Base-by-base conservation (phyloP, 2,329 filamentous ascomycete genomes). In the Cercospora sp. region DNA sequence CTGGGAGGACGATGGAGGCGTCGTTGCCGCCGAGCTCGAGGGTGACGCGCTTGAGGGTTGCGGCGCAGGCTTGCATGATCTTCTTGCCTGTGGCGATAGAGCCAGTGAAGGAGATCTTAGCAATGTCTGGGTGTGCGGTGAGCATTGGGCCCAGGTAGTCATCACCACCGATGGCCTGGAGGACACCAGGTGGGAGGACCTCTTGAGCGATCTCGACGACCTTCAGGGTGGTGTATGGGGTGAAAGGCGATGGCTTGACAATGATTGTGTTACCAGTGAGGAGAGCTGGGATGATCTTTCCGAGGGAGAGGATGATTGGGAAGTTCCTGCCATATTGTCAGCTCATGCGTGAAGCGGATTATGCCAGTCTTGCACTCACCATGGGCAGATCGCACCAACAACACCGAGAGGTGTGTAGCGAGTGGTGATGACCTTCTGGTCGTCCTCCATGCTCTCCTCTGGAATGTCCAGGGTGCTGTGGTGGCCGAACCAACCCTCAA, bases 61-160 rank as follows among this genome's bases (percentile, higher is more conserved):
- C 82, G 26, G 84, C 80, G 63, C 82, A 84, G n/a, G 82, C 84
- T 65, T 82, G 83, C 82, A 88, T 85, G 64, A 90, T 85, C 76
- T 84, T 84, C 80, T 89, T 89, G 9, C 88, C 88, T 0, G 86
- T 89, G 0, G 82, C 80, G 6, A 82, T 86, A 10, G 86, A 88
- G 2, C 88, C 88, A 0, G 88, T 90, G 78, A 90, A 90, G 71
- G 82, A 84, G 75, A 90, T 85, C 81, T 89, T 90, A 66, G 84
- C 82, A 65, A 90, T 84, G 20, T 82, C 85, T 0, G 86, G 86
- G 73, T 90, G 88, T n/a, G 75, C 77, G 0, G 86, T 88, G 62
- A 90, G 76, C 82, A 82, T 83, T 0, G 85, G 86, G 3, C 88
- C 88, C 5, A 90, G 83, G 51, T 82, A 80, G 71, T 90, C 87